phyloP scores from a whole-genome alignment of 306 rosid genomes.

The Dalbergia cochinchinensis region DNA sequence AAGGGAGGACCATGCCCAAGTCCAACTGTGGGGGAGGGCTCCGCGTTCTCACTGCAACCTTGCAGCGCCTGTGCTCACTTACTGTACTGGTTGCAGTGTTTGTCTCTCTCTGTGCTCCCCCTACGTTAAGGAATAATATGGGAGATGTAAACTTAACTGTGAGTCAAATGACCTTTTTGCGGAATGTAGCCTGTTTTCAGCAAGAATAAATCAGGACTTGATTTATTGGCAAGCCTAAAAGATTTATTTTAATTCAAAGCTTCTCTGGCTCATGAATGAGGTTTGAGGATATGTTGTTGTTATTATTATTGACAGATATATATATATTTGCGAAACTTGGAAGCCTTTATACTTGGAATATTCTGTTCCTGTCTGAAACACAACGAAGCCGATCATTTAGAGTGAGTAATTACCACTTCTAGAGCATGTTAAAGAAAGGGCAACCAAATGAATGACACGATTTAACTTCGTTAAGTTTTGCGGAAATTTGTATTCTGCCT shows the following conservation, averaged over 20 bases:
- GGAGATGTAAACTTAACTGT: conserved; percentile 56
- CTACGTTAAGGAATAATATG: conserved; percentile 54
- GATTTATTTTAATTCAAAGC: conserved; percentile 7
- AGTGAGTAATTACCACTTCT: too few relatives aligned
- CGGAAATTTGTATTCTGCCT: neutral
- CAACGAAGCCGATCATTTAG: neutral
- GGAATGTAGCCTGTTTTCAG: conserved; percentile 47
- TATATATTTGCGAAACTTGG: neutral
- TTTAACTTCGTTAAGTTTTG: neutral
- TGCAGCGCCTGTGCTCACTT: conserved; percentile 30
- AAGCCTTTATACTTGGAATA: neutral
- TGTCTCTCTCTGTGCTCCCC: conserved; percentile 31
- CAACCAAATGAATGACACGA: too few relatives aligned
- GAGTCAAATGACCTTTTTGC: conserved; percentile 45
- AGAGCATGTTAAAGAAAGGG: too few relatives aligned
- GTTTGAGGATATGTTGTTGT: neutral
- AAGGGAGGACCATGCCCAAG: conserved; percentile 42
- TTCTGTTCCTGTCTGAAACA: neutral
- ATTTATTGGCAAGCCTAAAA: conserved; percentile 24
- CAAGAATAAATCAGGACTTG: conserved; percentile 43
- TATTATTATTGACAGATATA: neutral
- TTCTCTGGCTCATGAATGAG: conserved; percentile 23
- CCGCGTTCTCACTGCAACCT: conserved; percentile 39
- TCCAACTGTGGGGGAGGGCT: conserved; percentile 33
- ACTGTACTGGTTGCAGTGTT: conserved; percentile 34